phyloP scores from a whole-genome alignment of 805 yeast species.

The Cyberlindnera amylophila region DNA sequence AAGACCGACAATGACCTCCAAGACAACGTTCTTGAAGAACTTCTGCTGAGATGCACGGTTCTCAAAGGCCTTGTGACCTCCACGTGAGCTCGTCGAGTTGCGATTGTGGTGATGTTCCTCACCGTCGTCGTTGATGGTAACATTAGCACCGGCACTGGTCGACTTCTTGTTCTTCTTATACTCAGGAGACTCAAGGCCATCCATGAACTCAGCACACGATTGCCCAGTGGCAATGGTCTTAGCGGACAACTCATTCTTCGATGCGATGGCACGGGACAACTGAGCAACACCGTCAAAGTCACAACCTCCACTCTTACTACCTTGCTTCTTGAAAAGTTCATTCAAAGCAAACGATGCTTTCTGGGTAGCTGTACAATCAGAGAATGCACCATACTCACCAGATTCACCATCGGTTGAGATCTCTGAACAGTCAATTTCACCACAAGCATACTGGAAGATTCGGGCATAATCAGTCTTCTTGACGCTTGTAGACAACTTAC shows the following conservation, averaged over 20 bases:
- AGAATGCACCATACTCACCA: constrained; percentile 63
- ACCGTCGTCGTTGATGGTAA: neutral
- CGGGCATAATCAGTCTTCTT: constrained; percentile 47
- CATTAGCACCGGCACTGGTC: neutral
- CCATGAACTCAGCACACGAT: constrained; percentile 20
- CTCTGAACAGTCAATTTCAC: constrained; percentile 52
- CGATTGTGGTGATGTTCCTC: neutral
- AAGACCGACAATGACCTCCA: constrained; percentile 6
- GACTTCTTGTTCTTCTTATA: neutral
- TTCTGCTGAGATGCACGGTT: constrained; percentile 6
- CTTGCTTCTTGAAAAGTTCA: constrained; percentile 49
- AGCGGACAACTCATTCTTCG: constrained; percentile 9
- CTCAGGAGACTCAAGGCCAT: neutral
- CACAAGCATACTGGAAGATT: constrained; percentile 57
- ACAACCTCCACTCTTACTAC: constrained; percentile 32
- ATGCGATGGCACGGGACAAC: constrained; percentile 12
- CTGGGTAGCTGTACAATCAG: constrained; percentile 63
- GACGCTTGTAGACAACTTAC: constrained; percentile 51
- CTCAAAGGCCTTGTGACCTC: neutral
- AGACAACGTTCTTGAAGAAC: constrained; percentile 9
- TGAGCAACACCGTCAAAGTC: constrained; percentile 23
- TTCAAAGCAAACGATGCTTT: constrained; percentile 61
- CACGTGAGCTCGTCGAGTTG: neutral
- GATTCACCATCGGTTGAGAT: constrained; percentile 52
- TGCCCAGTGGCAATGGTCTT: constrained; percentile 14